Conservation (phyloP, 495 filamentous ascomycete species). For the Penicillium lagena region DNA sequence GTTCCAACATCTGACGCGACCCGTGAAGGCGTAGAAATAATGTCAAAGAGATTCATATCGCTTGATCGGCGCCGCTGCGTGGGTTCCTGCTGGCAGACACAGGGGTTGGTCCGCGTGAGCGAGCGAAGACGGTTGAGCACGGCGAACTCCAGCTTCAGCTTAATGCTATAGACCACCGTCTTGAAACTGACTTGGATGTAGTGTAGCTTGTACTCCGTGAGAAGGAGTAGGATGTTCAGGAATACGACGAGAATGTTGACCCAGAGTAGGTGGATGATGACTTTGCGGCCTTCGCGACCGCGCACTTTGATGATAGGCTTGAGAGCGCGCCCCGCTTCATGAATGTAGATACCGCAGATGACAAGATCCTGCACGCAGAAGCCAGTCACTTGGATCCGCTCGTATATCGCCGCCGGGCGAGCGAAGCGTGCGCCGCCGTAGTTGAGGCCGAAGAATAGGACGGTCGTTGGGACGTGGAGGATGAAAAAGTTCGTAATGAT, state of each 20-base stretch:
- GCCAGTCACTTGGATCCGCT: constrained; percentile 51
- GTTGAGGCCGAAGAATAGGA: constrained; percentile 37
- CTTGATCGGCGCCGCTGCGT: constrained; percentile 4
- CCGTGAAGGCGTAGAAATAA: too few relatives aligned
- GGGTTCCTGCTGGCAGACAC: neutral
- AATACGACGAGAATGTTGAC: constrained; percentile 50
- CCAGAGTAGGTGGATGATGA: constrained; percentile 46
- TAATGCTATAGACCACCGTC: constrained; percentile 53
- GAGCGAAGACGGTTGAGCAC: constrained; percentile 30
- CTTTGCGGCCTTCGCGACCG: constrained; percentile 28
- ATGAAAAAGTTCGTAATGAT: constrained; percentile 51
- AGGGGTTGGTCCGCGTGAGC: constrained; percentile 6
- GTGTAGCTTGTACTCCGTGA: constrained; percentile 45
- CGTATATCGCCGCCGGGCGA: constrained; percentile 46
- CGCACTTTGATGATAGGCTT: constrained; percentile 29
- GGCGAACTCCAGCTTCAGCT: constrained; percentile 58
- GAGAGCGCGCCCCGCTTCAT: constrained; percentile 41
- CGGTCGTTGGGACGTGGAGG: constrained; percentile 42
- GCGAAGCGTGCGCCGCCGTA: constrained; percentile 21
- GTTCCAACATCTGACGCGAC: too few relatives aligned
- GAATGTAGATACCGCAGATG: constrained; percentile 53
- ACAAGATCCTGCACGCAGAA: constrained; percentile 55
- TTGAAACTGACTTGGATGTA: constrained; percentile 51
- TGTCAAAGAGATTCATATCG: constrained; percentile 12
- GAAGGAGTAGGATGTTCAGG: constrained; percentile 49